Evolutionary conservation across 768 basidiomycete species (phyloP).

Genomic region (Podaxis pistillaris): DNA sequence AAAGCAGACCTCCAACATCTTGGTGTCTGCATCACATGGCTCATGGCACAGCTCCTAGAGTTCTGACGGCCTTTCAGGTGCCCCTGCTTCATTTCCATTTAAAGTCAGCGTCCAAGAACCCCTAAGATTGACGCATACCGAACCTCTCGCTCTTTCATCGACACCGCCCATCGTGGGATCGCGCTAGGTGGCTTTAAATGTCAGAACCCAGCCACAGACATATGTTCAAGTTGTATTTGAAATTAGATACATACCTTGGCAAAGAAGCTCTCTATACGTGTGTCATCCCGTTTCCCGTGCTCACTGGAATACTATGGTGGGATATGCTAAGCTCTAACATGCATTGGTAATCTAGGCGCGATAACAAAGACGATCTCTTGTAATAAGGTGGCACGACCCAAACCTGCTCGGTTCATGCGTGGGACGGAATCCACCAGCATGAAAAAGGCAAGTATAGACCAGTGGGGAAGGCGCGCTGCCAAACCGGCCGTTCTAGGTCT

Average conservation of each 20-base stretch:
- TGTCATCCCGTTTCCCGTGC: not conserved
- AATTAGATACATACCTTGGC: not conserved
- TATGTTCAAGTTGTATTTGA: not conserved
- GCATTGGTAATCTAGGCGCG: not conserved
- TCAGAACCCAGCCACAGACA: not conserved
- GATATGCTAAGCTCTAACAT: not conserved
- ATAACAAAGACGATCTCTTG: not conserved
- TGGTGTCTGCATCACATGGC: not conserved
- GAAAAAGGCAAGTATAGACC: slow-evolving; percentile 11
- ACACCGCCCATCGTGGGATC: slow-evolving; percentile 6
- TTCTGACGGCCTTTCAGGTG: not conserved
- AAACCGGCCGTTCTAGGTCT: slow-evolving; percentile 5
- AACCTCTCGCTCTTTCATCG: not conserved
- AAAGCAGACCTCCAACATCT: not conserved
- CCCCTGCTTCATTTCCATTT: slow-evolving; percentile 4
- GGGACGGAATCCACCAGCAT: not conserved
- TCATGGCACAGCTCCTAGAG: slow-evolving; percentile 6
- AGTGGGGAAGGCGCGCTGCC: not conserved
- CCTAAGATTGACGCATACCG: not conserved
- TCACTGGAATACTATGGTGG: not conserved
- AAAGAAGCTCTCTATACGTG: not conserved
- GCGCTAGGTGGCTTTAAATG: not conserved
- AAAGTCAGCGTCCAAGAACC: not conserved
- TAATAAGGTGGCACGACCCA: not conserved
- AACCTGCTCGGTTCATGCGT: slow-evolving; percentile 3